Evolutionary conservation across 345 rosid species (phyloP), one percentile per base, ranked within the genome.

Genomic region (Streptanthus diversifolius): DNA sequence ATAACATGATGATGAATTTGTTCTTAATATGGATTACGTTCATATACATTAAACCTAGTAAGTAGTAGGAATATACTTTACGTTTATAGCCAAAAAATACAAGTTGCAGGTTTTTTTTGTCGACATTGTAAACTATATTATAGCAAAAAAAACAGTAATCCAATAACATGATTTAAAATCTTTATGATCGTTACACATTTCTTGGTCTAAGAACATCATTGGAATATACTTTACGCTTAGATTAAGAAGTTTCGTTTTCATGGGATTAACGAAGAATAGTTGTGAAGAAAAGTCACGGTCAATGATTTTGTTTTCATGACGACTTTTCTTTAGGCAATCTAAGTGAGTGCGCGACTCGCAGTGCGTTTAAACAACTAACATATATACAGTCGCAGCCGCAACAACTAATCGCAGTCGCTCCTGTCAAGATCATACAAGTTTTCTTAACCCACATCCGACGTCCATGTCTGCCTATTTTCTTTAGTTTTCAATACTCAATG

Each of bases 391-490:
- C 39, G 37, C 59, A 69, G 43, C 44, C 60, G 17, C 52, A 70
- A 58, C 36, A 36, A 13, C 37, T 15, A 70, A 60, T 48, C 60
- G 68, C 52, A 13, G 60, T 36, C 57, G 51, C 29, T n/a, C 66
- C 19, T 45, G 36, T 59, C 59, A 59, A 10, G 39, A 27, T 48
- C 59, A 36, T 12, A 60, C 75, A 47, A 43, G 75, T 71, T 60
- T 61, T 60, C 14, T 24, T 1, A 21, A 14, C 62, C 29, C 37
- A 67, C 3, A 39, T 37, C 59, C 59, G 36, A 54, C 33, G 29
- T 36, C 61, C 57, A 25, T 32, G 36, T 33, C 47, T 15, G 45
- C 44, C 27, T 17, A 15, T 70, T 32, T 17, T 43, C 37, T 51
- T 17, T 27, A 27, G 43, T 5, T 15, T 25, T 40, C 55, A 57